Conservation (phyloP, 73 alveolate genomes). For the Stentor coeruleus region DNA sequence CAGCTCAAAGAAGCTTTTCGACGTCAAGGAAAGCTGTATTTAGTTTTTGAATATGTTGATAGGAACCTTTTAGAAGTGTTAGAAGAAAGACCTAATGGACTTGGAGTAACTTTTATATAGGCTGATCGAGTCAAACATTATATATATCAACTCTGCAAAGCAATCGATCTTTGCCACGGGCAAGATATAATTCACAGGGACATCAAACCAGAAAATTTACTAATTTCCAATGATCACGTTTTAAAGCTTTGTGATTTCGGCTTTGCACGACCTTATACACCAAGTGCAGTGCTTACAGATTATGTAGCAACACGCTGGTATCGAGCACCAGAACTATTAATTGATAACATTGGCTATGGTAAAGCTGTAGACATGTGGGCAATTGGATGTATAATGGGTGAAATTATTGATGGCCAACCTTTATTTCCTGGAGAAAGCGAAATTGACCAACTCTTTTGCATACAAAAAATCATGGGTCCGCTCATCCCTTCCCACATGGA, state of each 20-base stretch:
- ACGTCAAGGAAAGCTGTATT: conserved; percentile 64
- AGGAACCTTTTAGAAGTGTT: conserved; percentile 67
- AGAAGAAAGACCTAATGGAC: conserved; percentile 75
- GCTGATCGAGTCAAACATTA: conserved; percentile 72
- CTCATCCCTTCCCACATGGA: conserved; percentile 57
- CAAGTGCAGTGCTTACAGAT: conserved; percentile 47
- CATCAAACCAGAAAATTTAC: conserved; percentile 77
- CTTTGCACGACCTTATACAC: conserved; percentile 35
- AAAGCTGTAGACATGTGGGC: conserved; percentile 87
- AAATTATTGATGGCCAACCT: conserved; percentile 81
- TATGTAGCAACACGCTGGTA: conserved; percentile 79
- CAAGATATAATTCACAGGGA: conserved; percentile 77
- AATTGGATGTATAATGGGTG: conserved; percentile 90
- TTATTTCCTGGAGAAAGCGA: conserved; percentile 83
- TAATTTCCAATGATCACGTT: conserved; percentile 18
- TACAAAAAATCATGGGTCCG: conserved; percentile 68
- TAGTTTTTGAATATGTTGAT: conserved; percentile 72
- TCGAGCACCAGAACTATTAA: conserved; percentile 72
- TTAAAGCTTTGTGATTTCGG: conserved; percentile 48
- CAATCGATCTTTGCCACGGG: conserved; percentile 67
- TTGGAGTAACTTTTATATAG: conserved; percentile 30
- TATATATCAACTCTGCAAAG: conserved; percentile 59
- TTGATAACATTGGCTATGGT: conserved; percentile 64
- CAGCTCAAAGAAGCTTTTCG: conserved; percentile 77
- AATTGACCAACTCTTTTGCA: conserved; percentile 61